Evolutionary conservation across 169 alveolate species (phyloP).

Genomic region (Theileria parva): DNA sequence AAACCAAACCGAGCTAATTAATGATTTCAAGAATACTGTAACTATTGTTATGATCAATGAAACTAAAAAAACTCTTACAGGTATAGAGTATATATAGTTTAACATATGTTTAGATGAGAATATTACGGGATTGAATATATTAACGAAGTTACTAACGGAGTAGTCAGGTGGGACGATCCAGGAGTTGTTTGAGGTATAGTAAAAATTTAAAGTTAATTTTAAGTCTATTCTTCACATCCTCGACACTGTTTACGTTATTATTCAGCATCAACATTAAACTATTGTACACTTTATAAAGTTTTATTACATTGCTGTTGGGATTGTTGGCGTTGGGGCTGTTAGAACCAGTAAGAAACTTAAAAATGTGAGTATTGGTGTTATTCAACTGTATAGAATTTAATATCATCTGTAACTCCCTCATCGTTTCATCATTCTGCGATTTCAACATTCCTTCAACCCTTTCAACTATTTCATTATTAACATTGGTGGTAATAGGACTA

Average conservation of each 20-base stretch:
- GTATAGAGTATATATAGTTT: not conserved
- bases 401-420: not conserved
- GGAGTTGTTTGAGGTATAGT: slow-evolving; percentile 5
- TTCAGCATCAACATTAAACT: not conserved
- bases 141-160: slow-evolving; percentile 1
- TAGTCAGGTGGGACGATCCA: not conserved
- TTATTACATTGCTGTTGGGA: not conserved
- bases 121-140: slow-evolving; percentile 6
- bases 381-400: not conserved
- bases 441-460: not conserved
- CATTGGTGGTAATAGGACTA: not conserved
- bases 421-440: not conserved
- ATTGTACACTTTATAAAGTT: not conserved
- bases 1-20: slow-evolving; percentile 10
- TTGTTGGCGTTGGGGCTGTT: not conserved
- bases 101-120: not conserved
- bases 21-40: slow-evolving; percentile 28
- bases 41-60: not conserved
- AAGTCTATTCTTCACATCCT: not conserved
- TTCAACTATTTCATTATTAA: not conserved
- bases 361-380: not conserved
- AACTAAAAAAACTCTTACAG: not conserved
- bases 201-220: slow-evolving; percentile 1
- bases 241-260: not conserved
- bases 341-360: not conserved